These are phyloP conservation scores for Citrus medica DNA, from an alignment of 345 rosid genomes.

Conservation along the genomic window DNA sequence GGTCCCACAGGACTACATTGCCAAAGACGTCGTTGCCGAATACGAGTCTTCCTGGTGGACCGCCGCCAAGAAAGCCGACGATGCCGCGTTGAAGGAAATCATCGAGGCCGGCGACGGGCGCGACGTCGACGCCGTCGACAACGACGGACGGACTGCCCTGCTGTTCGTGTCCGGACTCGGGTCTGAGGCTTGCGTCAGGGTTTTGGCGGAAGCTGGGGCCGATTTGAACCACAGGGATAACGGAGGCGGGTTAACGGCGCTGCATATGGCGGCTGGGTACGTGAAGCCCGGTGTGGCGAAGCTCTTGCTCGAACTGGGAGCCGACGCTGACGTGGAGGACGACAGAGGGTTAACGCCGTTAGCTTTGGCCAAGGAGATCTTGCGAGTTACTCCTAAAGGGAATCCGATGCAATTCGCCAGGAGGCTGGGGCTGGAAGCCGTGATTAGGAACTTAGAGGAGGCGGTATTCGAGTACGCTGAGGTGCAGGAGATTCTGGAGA, in stretches of 20 bases:
- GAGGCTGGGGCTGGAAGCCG: slow-evolving; percentile 76
- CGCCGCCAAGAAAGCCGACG: slow-evolving; percentile 88
- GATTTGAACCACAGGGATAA: slow-evolving; percentile 57
- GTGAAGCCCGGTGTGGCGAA: slow-evolving; percentile 64
- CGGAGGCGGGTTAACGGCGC: slow-evolving; percentile 74
- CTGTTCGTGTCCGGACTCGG: slow-evolving; percentile 84
- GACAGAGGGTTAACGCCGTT: slow-evolving; percentile 65
- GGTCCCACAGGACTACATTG: slow-evolving; percentile 68
- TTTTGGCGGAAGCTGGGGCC: slow-evolving; percentile 75
- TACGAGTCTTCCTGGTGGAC: slow-evolving; percentile 95
- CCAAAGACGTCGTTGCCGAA: slow-evolving; percentile 82
- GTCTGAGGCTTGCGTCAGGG: slow-evolving; percentile 62
- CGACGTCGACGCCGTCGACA: slow-evolving; percentile 72
- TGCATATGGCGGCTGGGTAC: slow-evolving; percentile 94
- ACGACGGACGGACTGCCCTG: slow-evolving; percentile 78
- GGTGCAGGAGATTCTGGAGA: slow-evolving; percentile 77
- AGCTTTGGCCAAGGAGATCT: slow-evolving; percentile 61
- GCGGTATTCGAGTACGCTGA: slow-evolving; percentile 71
- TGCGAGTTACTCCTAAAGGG: slow-evolving; percentile 75
- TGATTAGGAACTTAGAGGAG: slow-evolving; percentile 45
- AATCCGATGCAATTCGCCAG: slow-evolving; percentile 73
- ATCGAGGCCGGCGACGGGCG: slow-evolving; percentile 51
- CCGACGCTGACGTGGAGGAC: slow-evolving; percentile 70
- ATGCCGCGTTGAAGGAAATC: slow-evolving; percentile 42
- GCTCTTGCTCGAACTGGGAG: slow-evolving; percentile 58